These are phyloP conservation scores for Tinospora cordifolia DNA, from an alignment of 164 flowering plant species.

Conservation along the genomic window DNA sequence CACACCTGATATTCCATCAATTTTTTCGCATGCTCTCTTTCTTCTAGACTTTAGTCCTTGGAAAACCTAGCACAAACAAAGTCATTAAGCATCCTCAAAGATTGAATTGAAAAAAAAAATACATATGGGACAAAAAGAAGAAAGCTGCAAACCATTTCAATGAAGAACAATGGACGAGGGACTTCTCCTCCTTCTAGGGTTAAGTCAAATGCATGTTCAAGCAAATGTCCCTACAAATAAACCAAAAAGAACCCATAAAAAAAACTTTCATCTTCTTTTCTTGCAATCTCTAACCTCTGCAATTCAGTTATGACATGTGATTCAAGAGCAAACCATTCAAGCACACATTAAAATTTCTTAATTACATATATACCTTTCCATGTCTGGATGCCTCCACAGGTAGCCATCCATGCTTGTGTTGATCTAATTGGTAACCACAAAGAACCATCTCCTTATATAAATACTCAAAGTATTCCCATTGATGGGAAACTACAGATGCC, in stretches of 20 bases:
- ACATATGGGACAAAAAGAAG: too few species aligned
- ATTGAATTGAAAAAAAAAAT: too few species aligned
- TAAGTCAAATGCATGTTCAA: constrained; percentile 84
- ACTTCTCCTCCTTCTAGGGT: constrained; percentile 75
- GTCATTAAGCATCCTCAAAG: too few species aligned
- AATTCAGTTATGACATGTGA: not conserved
- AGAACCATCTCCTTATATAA: constrained; percentile 83
- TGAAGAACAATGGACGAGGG: constrained; percentile 52
- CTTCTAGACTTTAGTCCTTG: too few species aligned
- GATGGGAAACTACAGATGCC: constrained; percentile 70
- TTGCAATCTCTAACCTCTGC: not conserved
- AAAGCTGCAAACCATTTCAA: constrained; percentile 29
- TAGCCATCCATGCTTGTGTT: constrained; percentile 48
- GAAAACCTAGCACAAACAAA: too few species aligned
- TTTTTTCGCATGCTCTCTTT: too few species aligned
- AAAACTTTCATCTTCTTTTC: not conserved
- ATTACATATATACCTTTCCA: constrained; percentile 55
- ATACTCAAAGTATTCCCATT: constrained; percentile 94
- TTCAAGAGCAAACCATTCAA: not conserved
- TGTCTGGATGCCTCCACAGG: constrained; percentile 80
- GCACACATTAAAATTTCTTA: not conserved
- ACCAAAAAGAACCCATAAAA: constrained; percentile 5
- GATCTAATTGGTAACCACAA: constrained; percentile 62
- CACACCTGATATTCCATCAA: too few species aligned
- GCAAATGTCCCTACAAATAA: constrained; percentile 51